phyloP scores from a whole-genome alignment of 257 asterid species.

The Haberlea rhodopensis region DNA sequence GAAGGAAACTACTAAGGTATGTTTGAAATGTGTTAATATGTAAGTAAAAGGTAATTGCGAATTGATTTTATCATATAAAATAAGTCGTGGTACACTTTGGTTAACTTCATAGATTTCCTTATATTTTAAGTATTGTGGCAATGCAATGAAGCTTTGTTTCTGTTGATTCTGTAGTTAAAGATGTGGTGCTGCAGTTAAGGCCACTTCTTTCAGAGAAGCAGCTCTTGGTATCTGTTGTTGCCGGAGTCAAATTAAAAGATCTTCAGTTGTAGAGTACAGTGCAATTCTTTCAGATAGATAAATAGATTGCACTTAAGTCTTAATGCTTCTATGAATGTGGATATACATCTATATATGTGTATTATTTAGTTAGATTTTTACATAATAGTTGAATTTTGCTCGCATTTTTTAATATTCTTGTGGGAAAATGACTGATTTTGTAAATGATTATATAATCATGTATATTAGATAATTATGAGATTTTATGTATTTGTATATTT shows the following conservation, averaged over 20 bases:
- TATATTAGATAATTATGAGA: no score
- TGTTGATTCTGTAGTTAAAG: conserved; percentile 50
- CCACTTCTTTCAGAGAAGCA: conserved; percentile 71
- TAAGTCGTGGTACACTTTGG: no score
- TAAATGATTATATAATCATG: no score
- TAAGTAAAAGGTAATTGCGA: no score
- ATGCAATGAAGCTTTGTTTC: background rate
- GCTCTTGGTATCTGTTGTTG: conserved; percentile 88
- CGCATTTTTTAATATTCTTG: background rate
- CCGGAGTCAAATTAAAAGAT: conserved; percentile 85
- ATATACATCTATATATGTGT: no score
- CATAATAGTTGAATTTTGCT: background rate
- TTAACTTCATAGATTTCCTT: background rate
- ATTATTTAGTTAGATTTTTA: no score
- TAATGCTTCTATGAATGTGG: background rate
- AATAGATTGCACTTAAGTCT: background rate
- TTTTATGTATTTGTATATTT: no score
- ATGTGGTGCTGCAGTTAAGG: conserved; percentile 56
- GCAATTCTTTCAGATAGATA: background rate
- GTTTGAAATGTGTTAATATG: background rate
- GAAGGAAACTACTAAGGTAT: background rate
- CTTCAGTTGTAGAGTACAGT: conserved; percentile 55
- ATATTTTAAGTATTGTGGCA: background rate
- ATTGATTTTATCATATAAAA: background rate
- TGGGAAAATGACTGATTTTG: no score